These are phyloP conservation scores for Pilatotrama ljubarskyi DNA, from an alignment of 768 basidiomycete genomes.

Conservation along the genomic window DNA sequence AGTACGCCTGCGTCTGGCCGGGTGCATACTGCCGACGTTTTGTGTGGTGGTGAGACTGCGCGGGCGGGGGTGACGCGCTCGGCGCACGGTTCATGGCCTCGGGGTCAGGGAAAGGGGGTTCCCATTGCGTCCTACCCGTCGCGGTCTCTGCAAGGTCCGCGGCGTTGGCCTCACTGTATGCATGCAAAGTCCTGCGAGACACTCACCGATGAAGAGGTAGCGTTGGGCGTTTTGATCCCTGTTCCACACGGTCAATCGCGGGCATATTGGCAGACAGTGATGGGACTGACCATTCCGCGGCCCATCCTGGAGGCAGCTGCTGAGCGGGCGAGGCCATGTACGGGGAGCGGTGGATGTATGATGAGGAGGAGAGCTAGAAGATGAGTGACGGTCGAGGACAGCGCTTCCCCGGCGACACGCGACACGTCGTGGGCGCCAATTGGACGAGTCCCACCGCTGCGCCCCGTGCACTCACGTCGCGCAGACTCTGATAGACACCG, in stretches of 20 bases:
- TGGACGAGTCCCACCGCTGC: no score
- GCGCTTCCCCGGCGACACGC: slow-evolving; percentile 19
- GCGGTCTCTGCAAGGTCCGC: slow-evolving; percentile 63
- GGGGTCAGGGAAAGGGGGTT: slow-evolving; percentile 54
- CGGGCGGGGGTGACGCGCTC: slow-evolving; percentile 45
- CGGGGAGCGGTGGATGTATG: neutral
- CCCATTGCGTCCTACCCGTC: slow-evolving; percentile 88
- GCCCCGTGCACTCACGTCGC: neutral
- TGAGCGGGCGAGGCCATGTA: slow-evolving; percentile 51
- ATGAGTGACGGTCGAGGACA: slow-evolving; percentile 18
- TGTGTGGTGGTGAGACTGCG: slow-evolving; percentile 38
- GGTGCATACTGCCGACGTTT: slow-evolving; percentile 94
- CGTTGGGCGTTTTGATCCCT: slow-evolving; percentile 83
- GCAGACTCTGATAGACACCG: neutral
- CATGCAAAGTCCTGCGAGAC: slow-evolving; percentile 1
- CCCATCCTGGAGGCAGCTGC: slow-evolving; percentile 90
- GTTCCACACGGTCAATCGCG: slow-evolving; percentile 21
- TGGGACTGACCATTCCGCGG: slow-evolving; percentile 80
- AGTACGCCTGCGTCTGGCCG: slow-evolving; percentile 90
- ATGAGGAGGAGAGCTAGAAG: slow-evolving; percentile 3
- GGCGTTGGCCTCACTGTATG: neutral
- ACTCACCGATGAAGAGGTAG: slow-evolving; percentile 87
- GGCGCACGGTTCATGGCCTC: slow-evolving; percentile 33
- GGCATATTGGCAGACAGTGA: neutral
- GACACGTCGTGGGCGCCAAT: slow-evolving; percentile 26